These are phyloP conservation scores for Orbilia quercus DNA, from an alignment of 2,329 filamentous ascomycete species.

Conservation along the genomic window DNA sequence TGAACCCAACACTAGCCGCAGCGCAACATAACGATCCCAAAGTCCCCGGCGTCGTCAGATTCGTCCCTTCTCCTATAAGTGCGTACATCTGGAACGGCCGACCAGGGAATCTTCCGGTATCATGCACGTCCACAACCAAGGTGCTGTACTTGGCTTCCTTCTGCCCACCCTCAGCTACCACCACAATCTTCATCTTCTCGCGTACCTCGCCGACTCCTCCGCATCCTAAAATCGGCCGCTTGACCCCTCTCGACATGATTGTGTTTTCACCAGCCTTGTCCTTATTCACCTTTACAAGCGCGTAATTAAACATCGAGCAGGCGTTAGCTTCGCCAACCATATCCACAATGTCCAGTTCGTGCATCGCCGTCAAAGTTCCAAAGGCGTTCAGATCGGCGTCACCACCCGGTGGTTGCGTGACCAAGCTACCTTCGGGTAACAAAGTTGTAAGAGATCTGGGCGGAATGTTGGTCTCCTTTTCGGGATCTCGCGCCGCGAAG, in stretches of 20 bases:
- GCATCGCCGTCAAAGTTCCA: slow-evolving; percentile 41
- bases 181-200: slow-evolving; percentile 28
- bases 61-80: slow-evolving; percentile 32
- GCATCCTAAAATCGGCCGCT: slow-evolving; percentile 4
- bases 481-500: slow-evolving; percentile 41
- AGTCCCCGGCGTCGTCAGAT: slow-evolving; percentile 35
- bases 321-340: slow-evolving; percentile 5
- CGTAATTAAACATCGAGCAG: slow-evolving; percentile 38
- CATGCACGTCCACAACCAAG: slow-evolving; percentile 40
- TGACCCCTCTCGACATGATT: slow-evolving; percentile 23
- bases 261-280: slow-evolving; percentile 30
- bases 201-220: slow-evolving; percentile 16
- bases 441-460: slow-evolving; percentile 31
- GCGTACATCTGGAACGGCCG: slow-evolving; percentile 46
- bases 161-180: slow-evolving; percentile 19
- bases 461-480: slow-evolving; percentile 43
- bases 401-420: slow-evolving; percentile 29
- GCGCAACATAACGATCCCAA: slow-evolving; percentile 39
- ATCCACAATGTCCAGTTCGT: slow-evolving; percentile 36
- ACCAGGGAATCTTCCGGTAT: slow-evolving; percentile 36
- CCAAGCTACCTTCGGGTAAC: slow-evolving; percentile 42
- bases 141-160: slow-evolving; percentile 40
- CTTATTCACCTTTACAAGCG: slow-evolving; percentile 43
- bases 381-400: slow-evolving; percentile 22
- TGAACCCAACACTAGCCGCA: slow-evolving; percentile 10